Base-by-base conservation (phyloP, 2,329 filamentous ascomycete genomes). In the Fusarium sacchari region DNA sequence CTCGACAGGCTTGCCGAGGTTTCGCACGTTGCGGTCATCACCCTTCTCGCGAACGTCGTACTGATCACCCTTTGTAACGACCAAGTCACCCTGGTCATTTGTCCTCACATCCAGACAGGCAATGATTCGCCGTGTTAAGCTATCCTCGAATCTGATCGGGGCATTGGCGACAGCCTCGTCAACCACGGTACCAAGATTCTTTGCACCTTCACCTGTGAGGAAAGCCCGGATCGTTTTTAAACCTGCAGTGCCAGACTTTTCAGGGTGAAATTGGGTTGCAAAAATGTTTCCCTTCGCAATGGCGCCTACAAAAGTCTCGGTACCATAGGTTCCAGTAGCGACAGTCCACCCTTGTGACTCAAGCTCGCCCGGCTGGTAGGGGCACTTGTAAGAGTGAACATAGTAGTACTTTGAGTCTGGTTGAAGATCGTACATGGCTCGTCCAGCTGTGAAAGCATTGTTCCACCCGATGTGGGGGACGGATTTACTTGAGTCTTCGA, bases 401-500 rank as follows among this genome's bases (percentile, higher is more conserved):
- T 99, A 99, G 85, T 99, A 99, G 86, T 99, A 99, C 83, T 98
- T 99, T 80, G 94, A 97, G 60, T 88, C 88, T 2, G 94, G 91
- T 34, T 89, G 86, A 60, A 99, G 84, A 64, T 93, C 95, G 82
- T 96, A 98, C 65, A 98, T 88, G 75, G 80, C 81, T 65, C 80
- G 83, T 68, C 82, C 84, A 68, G 78, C 84, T 3, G 92, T 90
- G 77, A 91, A 92, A 49, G 97, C 96, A 76, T 92, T 95, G 83
- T 99, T 99, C 96, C 96, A 99, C 62, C 96, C 96, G 82, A 99
- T 99, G 84, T 99, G 97, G 43, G 96, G 96, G n/a, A 99, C 97
- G 42, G 95, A 92, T 84, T 98, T 98, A 78, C 89, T 85, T 37
- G 83, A 82, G 80, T 94, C 90, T 80, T 94, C 86, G 84, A 99